A percentile compares a stretch with the other conserved stretches of the same genome.
phyloP scores from a whole-genome alignment of 805 yeast species.

The Ogataea haglerorum region DNA sequence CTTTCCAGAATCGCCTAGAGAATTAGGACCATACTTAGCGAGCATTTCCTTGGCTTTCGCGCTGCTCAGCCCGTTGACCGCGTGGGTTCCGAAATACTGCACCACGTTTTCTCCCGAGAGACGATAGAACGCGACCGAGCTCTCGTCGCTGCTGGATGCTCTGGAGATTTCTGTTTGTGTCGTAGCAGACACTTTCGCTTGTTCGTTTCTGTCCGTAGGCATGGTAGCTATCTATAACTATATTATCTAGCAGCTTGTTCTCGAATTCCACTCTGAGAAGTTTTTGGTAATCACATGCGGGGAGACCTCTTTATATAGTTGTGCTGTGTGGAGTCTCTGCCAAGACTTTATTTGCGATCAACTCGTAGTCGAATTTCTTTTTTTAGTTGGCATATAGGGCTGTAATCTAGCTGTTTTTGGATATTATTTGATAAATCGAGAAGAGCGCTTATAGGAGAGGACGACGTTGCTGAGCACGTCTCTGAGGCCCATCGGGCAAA shows the following conservation, averaged over 20 bases:
- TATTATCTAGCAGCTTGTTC: no score
- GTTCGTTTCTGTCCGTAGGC: background rate
- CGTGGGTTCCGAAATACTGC: background rate
- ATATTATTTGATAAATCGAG: no score
- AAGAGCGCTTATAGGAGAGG: no score
- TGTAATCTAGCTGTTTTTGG: no score
- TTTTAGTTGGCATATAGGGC: background rate
- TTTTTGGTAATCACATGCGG: background rate
- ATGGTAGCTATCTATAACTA: no score
- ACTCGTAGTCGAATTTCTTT: background rate
- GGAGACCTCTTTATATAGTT: background rate
- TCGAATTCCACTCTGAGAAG: no score
- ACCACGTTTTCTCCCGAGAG: background rate
- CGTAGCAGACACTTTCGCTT: background rate
- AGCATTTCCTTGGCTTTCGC: background rate
- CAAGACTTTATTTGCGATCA: background rate
- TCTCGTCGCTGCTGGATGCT: background rate
- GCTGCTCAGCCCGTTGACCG: background rate
- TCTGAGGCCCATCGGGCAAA: no score
- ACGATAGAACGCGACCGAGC: background rate
- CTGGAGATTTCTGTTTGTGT: background rate
- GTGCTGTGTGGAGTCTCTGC: background rate
- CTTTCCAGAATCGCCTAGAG: background rate
- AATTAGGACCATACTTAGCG: background rate
- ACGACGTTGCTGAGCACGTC: no score